Percentiles rank a stretch among this genome's conserved stretches.
Evolutionary conservation across 805 yeast species (phyloP).

Genomic region (Saturnispora sekii): DNA sequence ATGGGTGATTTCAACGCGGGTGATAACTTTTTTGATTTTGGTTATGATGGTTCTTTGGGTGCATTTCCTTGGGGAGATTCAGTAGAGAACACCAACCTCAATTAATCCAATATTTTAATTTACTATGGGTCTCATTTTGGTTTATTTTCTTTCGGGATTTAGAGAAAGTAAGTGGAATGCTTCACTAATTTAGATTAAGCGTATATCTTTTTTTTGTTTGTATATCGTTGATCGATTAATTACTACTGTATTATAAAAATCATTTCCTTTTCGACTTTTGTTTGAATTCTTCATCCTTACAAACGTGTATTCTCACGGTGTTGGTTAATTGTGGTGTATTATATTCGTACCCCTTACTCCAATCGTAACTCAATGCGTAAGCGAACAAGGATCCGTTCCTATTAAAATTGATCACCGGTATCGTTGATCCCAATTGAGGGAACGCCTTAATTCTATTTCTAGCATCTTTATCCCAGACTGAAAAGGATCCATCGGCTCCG

Average conservation of each 20-base stretch:
- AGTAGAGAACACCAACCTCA: slow-evolving; percentile 22
- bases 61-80: slow-evolving; percentile 31
- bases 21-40: slow-evolving; percentile 26
- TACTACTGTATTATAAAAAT: not conserved
- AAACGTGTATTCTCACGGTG: slow-evolving; percentile 71
- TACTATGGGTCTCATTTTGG: not conserved
- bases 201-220: not conserved
- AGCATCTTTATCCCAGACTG: slow-evolving; percentile 94
- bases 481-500: slow-evolving; percentile 89
- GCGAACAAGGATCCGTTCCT: slow-evolving; percentile 78
- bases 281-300: slow-evolving; percentile 78
- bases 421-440: slow-evolving; percentile 57
- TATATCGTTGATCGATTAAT: slow-evolving; percentile 3
- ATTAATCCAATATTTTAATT: slow-evolving; percentile 1
- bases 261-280: slow-evolving; percentile 33
- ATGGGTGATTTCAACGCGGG: slow-evolving; percentile 25
- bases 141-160: not conserved
- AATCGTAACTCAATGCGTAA: slow-evolving; percentile 87
- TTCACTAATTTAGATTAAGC: not conserved
- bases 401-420: slow-evolving; percentile 74
- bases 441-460: slow-evolving; percentile 76
- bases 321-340: slow-evolving; percentile 70
- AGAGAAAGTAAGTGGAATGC: not conserved
- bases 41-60: slow-evolving; percentile 24
- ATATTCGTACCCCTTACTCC: slow-evolving; percentile 84